Base-by-base conservation (phyloP, 257 asterid genomes). In the Ophiorrhiza pumila region DNA sequence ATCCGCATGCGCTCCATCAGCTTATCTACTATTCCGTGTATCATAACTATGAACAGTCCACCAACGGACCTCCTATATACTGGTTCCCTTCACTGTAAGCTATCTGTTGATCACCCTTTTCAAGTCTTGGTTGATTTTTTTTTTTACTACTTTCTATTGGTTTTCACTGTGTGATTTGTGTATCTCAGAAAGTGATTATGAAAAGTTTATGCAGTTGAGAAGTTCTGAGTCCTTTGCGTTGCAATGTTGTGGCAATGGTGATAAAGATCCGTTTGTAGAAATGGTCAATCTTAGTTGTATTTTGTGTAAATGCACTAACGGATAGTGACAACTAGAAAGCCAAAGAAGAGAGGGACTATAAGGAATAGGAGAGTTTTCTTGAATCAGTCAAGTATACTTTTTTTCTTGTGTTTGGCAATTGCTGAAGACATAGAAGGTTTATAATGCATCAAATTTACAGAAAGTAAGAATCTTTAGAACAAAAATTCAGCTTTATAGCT, bases 11-110 rank as follows among this genome's bases (percentile, higher is more conserved):
- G 4, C 76, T 93, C 23, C 98, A 93, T 58, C 96, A 83, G 79
- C 95, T 93, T 56, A 32, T 90, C 75, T 91, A 87, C 87, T 82
- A 83, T 75, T 80, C 97, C 3, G 87, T 89, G 11, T 88, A 89
- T 80, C 42, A 27, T 76, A 32, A 75, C 65, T 82, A 77, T 23
- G 83, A 88, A 42, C 86, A 87, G 41, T 80, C 92, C 80, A 20
- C 76, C 75, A 49, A 77, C 77, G 97, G 93, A 27, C 95, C 89
- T 67, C 97, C 98, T 74, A 84, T 79, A 80, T 93, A 85, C 23
- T 93, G 98, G 91, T 91, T 89, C 80, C 98, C 98, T 80, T 89
- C 98, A 0, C 83, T 77, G 98, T 93, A 84, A 78, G 78, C 60
- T 13, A 6, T 68, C 32, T 22, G 7, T 31, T 29, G 6, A 29